Evolutionary conservation across 2,329 filamentous ascomycete species (phyloP), one percentile per base, ranked within the genome.

Genomic region (Fusarium proliferatum): DNA sequence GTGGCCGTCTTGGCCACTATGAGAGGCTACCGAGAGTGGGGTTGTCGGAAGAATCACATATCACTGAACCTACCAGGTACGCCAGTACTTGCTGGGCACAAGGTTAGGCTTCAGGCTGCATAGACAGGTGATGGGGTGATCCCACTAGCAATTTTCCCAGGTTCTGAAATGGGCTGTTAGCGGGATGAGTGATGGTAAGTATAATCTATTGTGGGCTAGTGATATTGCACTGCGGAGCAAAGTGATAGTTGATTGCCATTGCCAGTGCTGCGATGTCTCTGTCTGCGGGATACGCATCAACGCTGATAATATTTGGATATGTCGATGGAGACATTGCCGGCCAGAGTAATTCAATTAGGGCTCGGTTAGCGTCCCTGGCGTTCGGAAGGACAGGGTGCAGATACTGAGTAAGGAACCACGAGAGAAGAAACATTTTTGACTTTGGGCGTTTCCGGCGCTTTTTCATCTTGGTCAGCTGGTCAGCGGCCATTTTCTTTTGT

Each of bases 161-260:
- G 5, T 19, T 41, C 11, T 19, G 6, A 11, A 17, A 6, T 9
- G 16, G 23, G 11, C 4, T 19, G 5, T 26, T 46, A 2, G 7
- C 19, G 17, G 1, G 11, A 19, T 28, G 11, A 19, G 28, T 6
- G 12, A 3, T 1, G 16, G 11, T 3, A 13, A 26, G 16, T 11
- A 19, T 19, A 11, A 19, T 46, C 26, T 12, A 9, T 28, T 6
- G 23, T 19, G 9, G 11, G 17, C 13, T 4, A 4, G 8, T 13
- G 17, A 13, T 21, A 9, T 4, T 6, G 15, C 48, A 51, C 19
- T 2, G 30, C n/a, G 48, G 48, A 23, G 48, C 48, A 51, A 51
- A 51, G 21, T 51, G 48, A 34, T 51, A 51, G 48, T 51, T 51
- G n/a, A 51, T 51, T 23, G 48, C 48, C 48, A 51, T 51, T 6